Evolutionary conservation across 2,329 filamentous ascomycete species (phyloP), one percentile per base, ranked within the genome.

Genomic region (Leptographium lundbergii): DNA sequence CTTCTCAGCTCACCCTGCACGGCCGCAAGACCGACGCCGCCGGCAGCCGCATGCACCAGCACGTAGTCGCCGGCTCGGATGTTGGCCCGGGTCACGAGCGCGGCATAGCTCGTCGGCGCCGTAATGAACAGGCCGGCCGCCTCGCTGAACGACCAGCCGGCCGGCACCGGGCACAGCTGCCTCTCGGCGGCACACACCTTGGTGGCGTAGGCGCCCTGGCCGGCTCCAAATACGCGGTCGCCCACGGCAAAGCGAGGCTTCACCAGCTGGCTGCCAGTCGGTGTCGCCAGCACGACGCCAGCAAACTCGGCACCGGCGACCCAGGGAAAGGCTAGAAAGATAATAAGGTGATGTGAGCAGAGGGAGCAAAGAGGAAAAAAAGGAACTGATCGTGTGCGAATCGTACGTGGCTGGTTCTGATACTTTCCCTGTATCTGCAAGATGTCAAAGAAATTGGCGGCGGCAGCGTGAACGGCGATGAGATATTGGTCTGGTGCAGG

Each of bases 371-470:
- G 25, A 11, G 27, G 24, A 42, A 14, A 32, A 50, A 24, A 27
- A 34, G 32, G 32, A 7, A 17, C n/a, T 24, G 34, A 29, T 11
- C 19, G 32, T 11, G 32, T 34, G 32, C 56, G 42, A 19, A 3
- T 62, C 75, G 34, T 71, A 81, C 79, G 84, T 0, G 91, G 91
- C 67, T 96, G 91, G 69, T 89, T 81, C 70, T 97, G 92, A 74
- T 97, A 97, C 81, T 95, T 95, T 59, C 92, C 92, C 68, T 90
- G 87, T 68, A 96, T 90, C 70, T 97, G 92, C 58, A 97, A 83
- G 60, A 96, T 87, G 71, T 97, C 92, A 77, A 96, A 97, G 81
- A 97, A 97, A 75, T 97, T 97, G 67, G 89, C 89, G 24, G 90
- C 92, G 0, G 88, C 81, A 54, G 92, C 89, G 72, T 90, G 88